Evolutionary conservation across 768 basidiomycete genomes (phyloP).

Genomic region (Boletus sp.): DNA sequence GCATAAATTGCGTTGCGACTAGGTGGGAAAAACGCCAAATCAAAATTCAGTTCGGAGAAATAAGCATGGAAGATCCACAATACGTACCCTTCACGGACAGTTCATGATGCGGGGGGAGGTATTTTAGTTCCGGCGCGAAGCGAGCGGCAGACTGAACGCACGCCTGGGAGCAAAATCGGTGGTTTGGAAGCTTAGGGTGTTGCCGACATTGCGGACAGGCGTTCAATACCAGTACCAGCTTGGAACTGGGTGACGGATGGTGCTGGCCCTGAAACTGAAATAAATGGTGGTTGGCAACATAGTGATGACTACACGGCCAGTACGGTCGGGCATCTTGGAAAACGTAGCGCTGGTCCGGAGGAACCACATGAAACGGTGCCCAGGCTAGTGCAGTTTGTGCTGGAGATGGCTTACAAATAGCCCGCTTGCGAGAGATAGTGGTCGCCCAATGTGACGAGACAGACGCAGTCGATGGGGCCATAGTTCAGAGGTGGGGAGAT

Average conservation of each 20-base stretch:
- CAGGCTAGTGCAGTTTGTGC: not conserved
- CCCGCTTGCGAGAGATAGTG: not conserved
- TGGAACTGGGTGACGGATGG: not conserved
- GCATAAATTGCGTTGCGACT: slow-evolving; percentile 15
- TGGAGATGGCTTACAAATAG: not conserved
- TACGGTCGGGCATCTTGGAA: not conserved
- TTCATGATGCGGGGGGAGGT: slow-evolving; percentile 9
- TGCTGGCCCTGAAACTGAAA: not conserved
- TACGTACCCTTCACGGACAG: slow-evolving; percentile 7
- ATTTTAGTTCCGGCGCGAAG: slow-evolving; percentile 17
- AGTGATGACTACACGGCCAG: not conserved
- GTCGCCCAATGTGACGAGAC: not conserved
- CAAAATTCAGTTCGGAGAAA: not conserved
- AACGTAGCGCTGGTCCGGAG: not conserved
- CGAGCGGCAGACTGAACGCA: slow-evolving; percentile 12
- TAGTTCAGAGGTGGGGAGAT: not conserved
- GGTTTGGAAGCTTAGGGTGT: slow-evolving; percentile 12
- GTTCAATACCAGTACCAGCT: not conserved
- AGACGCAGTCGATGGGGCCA: not conserved
- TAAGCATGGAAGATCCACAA: not conserved
- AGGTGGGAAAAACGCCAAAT: not conserved
- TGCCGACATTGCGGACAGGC: slow-evolving; percentile 20
- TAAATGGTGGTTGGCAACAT: too few species aligned
- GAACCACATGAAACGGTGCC: not conserved
- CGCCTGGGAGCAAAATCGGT: slow-evolving; percentile 19